Evolutionary conservation across 2,329 filamentous ascomycete species (phyloP).

Genomic region (Cryphonectria radicalis): DNA sequence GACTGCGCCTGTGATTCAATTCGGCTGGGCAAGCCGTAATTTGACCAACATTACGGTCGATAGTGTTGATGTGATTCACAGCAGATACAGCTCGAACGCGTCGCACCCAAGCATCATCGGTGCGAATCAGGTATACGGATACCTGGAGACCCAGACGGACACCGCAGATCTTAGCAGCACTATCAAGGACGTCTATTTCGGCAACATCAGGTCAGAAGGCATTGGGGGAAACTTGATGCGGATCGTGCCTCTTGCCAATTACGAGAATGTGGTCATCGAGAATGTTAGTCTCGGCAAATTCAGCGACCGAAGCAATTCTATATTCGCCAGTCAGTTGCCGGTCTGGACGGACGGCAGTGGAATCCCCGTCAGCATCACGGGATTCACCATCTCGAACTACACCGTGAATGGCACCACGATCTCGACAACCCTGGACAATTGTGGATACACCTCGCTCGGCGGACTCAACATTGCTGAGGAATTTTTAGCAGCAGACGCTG

Average conservation of each 20-base stretch:
- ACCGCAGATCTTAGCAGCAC: constrained; percentile 28
- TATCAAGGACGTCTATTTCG: constrained; percentile 27
- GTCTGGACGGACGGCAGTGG: constrained; percentile 22
- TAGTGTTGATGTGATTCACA: constrained; percentile 37
- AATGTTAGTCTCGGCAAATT: constrained; percentile 30
- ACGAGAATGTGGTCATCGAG: constrained; percentile 29
- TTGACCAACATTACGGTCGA: constrained; percentile 36
- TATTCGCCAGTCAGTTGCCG: constrained; percentile 30
- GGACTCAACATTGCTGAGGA: constrained; percentile 17
- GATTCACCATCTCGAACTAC: constrained; percentile 27
- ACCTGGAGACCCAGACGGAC: constrained; percentile 28
- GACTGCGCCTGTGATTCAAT: constrained; percentile 41
- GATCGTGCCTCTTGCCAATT: constrained; percentile 30
- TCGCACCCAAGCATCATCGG: constrained; percentile 34
- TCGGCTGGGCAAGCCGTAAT: constrained; percentile 41
- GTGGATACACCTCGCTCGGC: constrained; percentile 9
- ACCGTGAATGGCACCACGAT: constrained; percentile 22
- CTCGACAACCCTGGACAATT: constrained; percentile 2
- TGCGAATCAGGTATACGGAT: constrained; percentile 31
- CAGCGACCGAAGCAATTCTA: constrained; percentile 25
- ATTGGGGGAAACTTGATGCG: constrained; percentile 30
- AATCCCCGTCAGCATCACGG: constrained; percentile 16
- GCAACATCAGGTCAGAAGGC: constrained; percentile 30
- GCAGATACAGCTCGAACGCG: constrained; percentile 32
- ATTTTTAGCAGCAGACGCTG: background rate